A percentile compares a stretch with the other conserved stretches of the same genome.
Conservation (phyloP, 1,284 basidiomycete genomes). For the Puccinia coronata region DNA sequence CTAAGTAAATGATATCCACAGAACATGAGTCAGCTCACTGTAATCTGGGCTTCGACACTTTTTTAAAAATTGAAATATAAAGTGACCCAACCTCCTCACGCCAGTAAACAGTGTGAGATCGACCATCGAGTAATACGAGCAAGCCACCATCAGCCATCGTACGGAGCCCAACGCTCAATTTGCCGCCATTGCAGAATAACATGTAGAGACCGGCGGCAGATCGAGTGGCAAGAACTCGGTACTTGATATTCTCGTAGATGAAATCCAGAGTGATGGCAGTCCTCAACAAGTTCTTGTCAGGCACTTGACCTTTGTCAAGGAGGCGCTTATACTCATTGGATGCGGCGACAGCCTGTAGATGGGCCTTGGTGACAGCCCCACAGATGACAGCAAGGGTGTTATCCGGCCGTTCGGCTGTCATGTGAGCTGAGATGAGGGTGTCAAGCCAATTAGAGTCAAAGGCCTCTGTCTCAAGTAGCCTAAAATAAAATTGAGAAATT, state of each 20-base stretch:
- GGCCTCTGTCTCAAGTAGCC: constrained; percentile 91
- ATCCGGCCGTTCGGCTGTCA: too few species aligned
- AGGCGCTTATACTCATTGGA: constrained; percentile 91
- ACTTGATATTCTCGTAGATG: constrained; percentile 91
- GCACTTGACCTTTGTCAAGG: constrained; percentile 97
- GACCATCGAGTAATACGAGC: constrained; percentile 84
- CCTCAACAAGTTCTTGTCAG: constrained; percentile 88
- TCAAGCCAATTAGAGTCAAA: constrained; percentile 99
- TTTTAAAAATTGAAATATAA: too few species aligned
- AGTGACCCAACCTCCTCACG: constrained; percentile 77
- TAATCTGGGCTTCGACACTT: too few species aligned
- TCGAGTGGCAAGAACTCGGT: constrained; percentile 92
- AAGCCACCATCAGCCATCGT: constrained; percentile 93
- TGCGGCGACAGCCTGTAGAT: too few species aligned
- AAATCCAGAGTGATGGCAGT: constrained; percentile 98
- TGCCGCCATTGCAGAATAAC: constrained; percentile 91
- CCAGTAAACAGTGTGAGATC: constrained; percentile 95
- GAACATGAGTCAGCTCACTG: too few species aligned
- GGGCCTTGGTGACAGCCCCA: too few species aligned
- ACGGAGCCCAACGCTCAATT: constrained; percentile 83
- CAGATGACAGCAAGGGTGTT: too few species aligned
- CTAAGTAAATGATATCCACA: background rate
- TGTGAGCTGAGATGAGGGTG: constrained; percentile 87
- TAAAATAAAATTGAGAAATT: too few species aligned
- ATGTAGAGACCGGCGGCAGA: constrained; percentile 87